phyloP scores from a whole-genome alignment of 257 asterid species.

The Nicotiana sylvestris region DNA sequence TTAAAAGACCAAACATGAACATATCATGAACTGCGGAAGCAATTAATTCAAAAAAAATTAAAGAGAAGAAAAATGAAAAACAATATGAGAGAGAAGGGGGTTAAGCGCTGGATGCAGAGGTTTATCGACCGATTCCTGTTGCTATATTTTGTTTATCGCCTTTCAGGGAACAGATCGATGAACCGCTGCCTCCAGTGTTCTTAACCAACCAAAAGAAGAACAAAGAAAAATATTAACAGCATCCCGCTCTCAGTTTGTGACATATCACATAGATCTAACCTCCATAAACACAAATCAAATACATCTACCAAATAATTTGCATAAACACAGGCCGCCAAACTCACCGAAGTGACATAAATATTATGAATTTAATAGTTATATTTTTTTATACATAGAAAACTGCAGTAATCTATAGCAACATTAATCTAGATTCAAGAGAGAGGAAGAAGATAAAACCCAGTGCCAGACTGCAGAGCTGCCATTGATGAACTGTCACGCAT shows the following conservation, averaged over 20 bases:
- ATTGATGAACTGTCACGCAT: conserved; percentile 6
- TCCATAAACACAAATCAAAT: not conserved
- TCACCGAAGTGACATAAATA: not conserved
- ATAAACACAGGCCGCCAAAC: too few species aligned
- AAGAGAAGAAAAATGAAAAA: not conserved
- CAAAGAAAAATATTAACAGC: not conserved
- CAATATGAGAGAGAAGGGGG: not conserved
- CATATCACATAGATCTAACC: not conserved
- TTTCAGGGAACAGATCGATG: conserved; percentile 41
- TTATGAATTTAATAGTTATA: not conserved
- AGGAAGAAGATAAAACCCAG: not conserved
- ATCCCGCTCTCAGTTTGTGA: not conserved
- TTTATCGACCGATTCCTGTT: conserved; percentile 38
- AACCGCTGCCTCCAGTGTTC: conserved; percentile 45
- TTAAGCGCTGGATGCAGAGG: conserved; percentile 45
- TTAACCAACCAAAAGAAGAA: conserved; percentile 6
- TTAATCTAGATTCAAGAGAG: not conserved
- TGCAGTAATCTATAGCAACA: not conserved
- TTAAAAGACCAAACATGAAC: not conserved
- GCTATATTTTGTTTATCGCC: not conserved
- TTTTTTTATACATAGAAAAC: not conserved
- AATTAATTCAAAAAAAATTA: too few species aligned
- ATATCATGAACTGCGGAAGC: not conserved
- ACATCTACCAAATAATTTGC: not conserved
- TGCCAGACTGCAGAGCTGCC: not conserved